Evolutionary conservation across 2,329 filamentous ascomycete species (phyloP).

Genomic region (Aspergillus hiratsukae): DNA sequence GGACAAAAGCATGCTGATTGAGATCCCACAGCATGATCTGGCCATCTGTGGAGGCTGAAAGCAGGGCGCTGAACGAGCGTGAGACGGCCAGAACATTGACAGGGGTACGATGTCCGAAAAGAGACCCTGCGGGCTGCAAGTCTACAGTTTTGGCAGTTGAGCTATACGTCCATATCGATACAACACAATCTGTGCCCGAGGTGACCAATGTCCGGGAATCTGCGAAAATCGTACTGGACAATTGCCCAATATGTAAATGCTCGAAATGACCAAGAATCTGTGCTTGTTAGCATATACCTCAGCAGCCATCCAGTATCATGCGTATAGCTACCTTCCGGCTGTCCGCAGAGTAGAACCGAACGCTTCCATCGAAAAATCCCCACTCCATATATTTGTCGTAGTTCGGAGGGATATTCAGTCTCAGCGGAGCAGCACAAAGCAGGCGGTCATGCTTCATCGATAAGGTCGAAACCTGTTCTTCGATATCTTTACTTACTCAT

Average conservation of each 20-base stretch:
- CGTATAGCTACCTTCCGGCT: conserved; percentile 59
- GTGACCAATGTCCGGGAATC: conserved; percentile 90
- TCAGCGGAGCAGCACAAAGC: conserved; percentile 76
- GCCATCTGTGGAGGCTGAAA: conserved; percentile 78
- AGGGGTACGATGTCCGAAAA: conserved; percentile 86
- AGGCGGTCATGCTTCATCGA: conserved; percentile 76
- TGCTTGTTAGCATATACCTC: conserved; percentile 1
- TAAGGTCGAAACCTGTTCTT: conserved; percentile 75
- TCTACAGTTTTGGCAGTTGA: conserved; percentile 67
- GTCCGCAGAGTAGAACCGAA: conserved; percentile 85
- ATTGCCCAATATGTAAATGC: conserved; percentile 85
- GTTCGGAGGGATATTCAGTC: conserved; percentile 76
- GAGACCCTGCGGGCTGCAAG: conserved; percentile 68
- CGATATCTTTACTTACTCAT: conserved; percentile 48
- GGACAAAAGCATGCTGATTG: conserved; percentile 81
- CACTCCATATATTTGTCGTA: conserved; percentile 94
- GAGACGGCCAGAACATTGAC: conserved; percentile 80
- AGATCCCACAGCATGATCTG: conserved; percentile 90
- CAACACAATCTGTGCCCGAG: conserved; percentile 84
- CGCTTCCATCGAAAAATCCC: conserved; percentile 89
- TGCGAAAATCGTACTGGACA: conserved; percentile 77
- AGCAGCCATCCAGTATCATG: not conserved
- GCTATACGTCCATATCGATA: conserved; percentile 76
- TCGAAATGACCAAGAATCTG: conserved; percentile 79
- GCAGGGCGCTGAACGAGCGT: conserved; percentile 79